Conservation (phyloP, 2,329 filamentous ascomycete genomes). For the Xylaria sp. region DNA sequence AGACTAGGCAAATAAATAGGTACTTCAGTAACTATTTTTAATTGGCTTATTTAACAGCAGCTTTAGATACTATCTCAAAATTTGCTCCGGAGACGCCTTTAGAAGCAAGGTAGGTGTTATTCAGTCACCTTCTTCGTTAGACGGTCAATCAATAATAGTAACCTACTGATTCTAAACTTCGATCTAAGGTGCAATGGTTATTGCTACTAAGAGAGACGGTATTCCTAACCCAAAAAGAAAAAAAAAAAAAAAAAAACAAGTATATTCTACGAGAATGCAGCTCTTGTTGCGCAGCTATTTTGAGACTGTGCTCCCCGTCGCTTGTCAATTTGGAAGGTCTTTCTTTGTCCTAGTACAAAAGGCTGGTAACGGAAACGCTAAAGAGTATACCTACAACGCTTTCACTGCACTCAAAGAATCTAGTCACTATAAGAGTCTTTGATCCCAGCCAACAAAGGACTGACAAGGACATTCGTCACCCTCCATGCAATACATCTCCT, state of each 20-base stretch:
- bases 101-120: neutral
- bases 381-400: neutral
- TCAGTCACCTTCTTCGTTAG: too few species aligned
- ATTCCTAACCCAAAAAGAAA: too few species aligned
- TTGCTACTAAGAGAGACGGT: too few species aligned
- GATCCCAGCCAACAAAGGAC: constrained; percentile 22
- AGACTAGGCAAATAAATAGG: too few species aligned
- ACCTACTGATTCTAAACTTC: too few species aligned
- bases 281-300: too few species aligned
- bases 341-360: constrained; percentile 22
- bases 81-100: neutral
- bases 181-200: too few species aligned
- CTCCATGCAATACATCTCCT: neutral
- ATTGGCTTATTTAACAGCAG: neutral
- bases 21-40: too few species aligned
- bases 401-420: neutral
- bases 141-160: too few species aligned
- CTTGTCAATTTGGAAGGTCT: neutral
- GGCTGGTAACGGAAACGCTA: constrained; percentile 18
- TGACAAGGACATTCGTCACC: neutral
- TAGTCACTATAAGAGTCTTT: neutral
- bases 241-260: too few species aligned
- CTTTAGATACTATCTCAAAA: neutral
- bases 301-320: too few species aligned
- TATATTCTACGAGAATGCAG: too few species aligned